phyloP scores from a whole-genome alignment of 73 alveolate species.

The Paramecium sonneborni region DNA sequence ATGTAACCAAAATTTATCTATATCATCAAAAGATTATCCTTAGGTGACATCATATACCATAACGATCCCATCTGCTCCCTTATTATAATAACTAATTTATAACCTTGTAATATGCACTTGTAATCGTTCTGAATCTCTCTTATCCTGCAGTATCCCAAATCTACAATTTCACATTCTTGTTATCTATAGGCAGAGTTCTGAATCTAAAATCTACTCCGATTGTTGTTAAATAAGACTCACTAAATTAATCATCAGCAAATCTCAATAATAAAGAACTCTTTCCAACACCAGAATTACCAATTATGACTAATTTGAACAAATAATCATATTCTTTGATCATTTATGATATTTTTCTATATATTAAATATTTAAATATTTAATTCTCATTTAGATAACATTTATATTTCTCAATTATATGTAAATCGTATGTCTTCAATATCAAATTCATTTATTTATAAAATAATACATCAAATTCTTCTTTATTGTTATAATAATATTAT shows the following conservation, averaged over 20 bases:
- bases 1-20: constrained; percentile 62
- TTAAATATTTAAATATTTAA: not conserved
- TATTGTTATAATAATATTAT: not conserved
- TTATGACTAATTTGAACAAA: constrained; percentile 82
- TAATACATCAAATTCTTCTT: too few relatives aligned
- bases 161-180: constrained; percentile 77
- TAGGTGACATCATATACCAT: constrained; percentile 82
- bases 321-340: constrained; percentile 74
- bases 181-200: constrained; percentile 53
- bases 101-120: constrained; percentile 72
- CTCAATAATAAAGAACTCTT: constrained; percentile 83
- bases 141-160: constrained; percentile 99
- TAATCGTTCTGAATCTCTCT: constrained; percentile 92
- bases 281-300: constrained; percentile 90
- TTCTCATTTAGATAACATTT: not conserved
- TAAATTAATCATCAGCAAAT: constrained; percentile 88
- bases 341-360: not conserved
- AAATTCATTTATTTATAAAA: too few relatives aligned
- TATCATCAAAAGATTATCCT: constrained; percentile 72
- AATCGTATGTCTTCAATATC: not conserved
- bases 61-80: constrained; percentile 89
- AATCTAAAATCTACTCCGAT: constrained; percentile 91
- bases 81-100: not conserved
- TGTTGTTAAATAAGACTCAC: constrained; percentile 85
- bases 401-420: not conserved